Evolutionary conservation across 768 basidiomycete genomes (phyloP).

Genomic region (Polyporus arcularius): DNA sequence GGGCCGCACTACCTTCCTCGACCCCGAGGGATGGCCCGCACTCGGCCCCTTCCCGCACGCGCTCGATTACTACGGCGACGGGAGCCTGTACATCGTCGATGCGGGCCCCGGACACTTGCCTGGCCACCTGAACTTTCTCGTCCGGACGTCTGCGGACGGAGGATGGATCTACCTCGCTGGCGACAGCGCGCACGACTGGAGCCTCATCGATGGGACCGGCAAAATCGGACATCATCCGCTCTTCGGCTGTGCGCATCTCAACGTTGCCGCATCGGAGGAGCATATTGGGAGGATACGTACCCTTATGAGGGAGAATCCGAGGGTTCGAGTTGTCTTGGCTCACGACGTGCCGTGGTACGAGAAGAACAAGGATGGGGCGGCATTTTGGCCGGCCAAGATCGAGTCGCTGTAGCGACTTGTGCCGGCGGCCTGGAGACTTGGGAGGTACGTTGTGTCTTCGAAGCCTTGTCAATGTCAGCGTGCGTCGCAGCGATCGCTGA

Average conservation of each 20-base stretch:
- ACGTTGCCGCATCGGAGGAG: constrained; percentile 43
- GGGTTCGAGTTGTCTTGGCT: constrained; percentile 49
- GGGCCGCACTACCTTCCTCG: constrained; percentile 22
- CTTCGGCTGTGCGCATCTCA: constrained; percentile 42
- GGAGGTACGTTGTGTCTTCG: no score
- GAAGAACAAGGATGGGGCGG: constrained; percentile 41
- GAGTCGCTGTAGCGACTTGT: no score
- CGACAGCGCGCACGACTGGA: constrained; percentile 49
- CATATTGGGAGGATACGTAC: constrained; percentile 42
- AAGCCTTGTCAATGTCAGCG: no score
- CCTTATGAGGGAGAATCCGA: constrained; percentile 29
- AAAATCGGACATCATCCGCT: constrained; percentile 36
- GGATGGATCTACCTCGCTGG: constrained; percentile 61
- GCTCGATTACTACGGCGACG: constrained; percentile 54
- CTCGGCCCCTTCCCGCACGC: constrained; percentile 49
- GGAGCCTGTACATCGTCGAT: constrained; percentile 57
- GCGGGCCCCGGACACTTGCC: constrained; percentile 52
- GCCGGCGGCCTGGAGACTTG: no score
- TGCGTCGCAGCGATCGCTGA: no score
- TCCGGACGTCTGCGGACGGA: constrained; percentile 55
- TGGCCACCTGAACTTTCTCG: constrained; percentile 57
- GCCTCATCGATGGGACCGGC: constrained; percentile 48
- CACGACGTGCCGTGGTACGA: constrained; percentile 56
- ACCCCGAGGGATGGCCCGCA: constrained; percentile 31
- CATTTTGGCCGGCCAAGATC: constrained; percentile 36